These are phyloP conservation scores for Hypomontagnella submonticulosa DNA, from an alignment of 495 filamentous ascomycete species.

Conservation along the genomic window DNA sequence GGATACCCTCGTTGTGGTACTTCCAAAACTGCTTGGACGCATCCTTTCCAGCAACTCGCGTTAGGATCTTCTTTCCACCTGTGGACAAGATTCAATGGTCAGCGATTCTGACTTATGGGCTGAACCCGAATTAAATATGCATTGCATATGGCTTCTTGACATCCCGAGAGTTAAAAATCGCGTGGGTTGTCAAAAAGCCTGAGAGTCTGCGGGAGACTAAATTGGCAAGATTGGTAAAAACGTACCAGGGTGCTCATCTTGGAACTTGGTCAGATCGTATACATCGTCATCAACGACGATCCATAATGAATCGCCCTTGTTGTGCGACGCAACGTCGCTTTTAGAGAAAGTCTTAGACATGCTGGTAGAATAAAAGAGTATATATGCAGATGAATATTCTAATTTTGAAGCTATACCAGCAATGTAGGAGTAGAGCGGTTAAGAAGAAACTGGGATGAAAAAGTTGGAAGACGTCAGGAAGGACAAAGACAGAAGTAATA, in stretches of 20 bases:
- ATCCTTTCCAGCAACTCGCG: slow-evolving; percentile 93
- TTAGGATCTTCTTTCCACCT: slow-evolving; percentile 98
- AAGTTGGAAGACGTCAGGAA: slow-evolving; percentile 8
- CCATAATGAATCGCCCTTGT: slow-evolving; percentile 85
- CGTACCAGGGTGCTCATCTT: slow-evolving; percentile 90
- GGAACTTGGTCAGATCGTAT: slow-evolving; percentile 94
- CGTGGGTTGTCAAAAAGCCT: slow-evolving; percentile 6
- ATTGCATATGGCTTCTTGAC: slow-evolving; percentile 27
- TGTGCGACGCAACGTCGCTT: slow-evolving; percentile 89
- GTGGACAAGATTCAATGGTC: slow-evolving; percentile 30
- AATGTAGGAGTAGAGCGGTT: neutral
- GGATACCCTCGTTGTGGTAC: slow-evolving; percentile 92
- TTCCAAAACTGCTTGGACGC: slow-evolving; percentile 99
- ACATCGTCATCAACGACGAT: slow-evolving; percentile 95
- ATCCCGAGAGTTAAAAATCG: slow-evolving; percentile 18
- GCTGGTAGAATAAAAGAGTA: slow-evolving; percentile 37
- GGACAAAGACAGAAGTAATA: neutral
- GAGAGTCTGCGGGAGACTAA: neutral
- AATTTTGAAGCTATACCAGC: slow-evolving; percentile 1
- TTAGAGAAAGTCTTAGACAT: slow-evolving; percentile 92
- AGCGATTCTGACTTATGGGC: slow-evolving; percentile 5
- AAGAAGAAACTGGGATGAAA: slow-evolving; percentile 1
- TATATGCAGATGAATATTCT: slow-evolving; percentile 14
- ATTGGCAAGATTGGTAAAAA: slow-evolving; percentile 2
- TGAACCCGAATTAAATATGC: slow-evolving; percentile 14